A percentile compares a stretch with the other conserved stretches of the same genome.
Evolutionary conservation across 2,329 filamentous ascomycete species (phyloP).

Genomic region (Colletotrichum sansevieriae): DNA sequence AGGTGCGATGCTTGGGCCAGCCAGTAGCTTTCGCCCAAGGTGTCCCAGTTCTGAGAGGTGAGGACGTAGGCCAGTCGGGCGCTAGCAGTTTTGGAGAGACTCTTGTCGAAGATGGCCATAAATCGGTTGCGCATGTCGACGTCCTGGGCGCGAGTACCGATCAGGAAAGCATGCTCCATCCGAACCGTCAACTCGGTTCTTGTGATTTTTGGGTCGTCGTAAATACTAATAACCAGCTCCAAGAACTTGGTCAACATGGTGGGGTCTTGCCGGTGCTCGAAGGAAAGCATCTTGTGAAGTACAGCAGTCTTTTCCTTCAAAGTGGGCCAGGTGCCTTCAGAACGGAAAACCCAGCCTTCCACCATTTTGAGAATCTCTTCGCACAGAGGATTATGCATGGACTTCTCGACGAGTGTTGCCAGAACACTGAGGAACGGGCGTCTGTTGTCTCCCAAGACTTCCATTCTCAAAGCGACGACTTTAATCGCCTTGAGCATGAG

Average conservation of each 20-base stretch:
- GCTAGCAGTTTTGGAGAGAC: constrained; percentile 91
- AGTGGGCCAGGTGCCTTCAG: constrained; percentile 94
- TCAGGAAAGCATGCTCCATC: constrained; percentile 97
- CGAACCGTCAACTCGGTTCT: constrained; percentile 95
- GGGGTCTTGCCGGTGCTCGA: constrained; percentile 86
- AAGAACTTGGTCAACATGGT: constrained; percentile 93
- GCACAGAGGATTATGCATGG: constrained; percentile 86
- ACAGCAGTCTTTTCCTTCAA: constrained; percentile 99
- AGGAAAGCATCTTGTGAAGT: constrained; percentile 98
- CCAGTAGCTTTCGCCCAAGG: constrained; percentile 95
- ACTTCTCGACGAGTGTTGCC: constrained; percentile 95
- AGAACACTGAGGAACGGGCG: constrained; percentile 95
- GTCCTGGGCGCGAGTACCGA: constrained; percentile 92
- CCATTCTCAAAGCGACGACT: constrained; percentile 91
- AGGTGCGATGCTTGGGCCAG: constrained; percentile 94
- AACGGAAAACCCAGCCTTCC: constrained; percentile 95
- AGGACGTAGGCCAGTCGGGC: constrained; percentile 91
- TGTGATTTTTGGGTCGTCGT: constrained; percentile 96
- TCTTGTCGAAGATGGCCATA: constrained; percentile 95
- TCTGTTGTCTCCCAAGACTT: constrained; percentile 88
- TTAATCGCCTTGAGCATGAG: constrained; percentile 97
- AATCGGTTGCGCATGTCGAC: constrained; percentile 98
- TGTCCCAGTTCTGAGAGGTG: constrained; percentile 96
- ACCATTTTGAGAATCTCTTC: constrained; percentile 95
- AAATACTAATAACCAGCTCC: constrained; percentile 96